phyloP scores from a whole-genome alignment of 2,329 filamentous ascomycete species.

The Penicillium sumatraense region DNA sequence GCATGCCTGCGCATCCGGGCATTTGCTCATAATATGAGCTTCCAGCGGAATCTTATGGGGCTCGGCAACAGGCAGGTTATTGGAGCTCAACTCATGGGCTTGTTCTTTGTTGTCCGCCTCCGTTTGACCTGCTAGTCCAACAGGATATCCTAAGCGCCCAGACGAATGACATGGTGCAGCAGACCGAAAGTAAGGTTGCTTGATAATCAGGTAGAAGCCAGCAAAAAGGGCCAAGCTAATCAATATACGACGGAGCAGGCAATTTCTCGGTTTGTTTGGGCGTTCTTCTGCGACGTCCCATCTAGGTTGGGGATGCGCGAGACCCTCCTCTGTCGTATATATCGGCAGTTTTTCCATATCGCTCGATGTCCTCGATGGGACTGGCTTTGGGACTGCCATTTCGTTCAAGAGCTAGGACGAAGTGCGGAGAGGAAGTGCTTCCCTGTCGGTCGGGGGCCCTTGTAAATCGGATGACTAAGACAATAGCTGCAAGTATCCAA shows the following conservation, averaged over 20 bases:
- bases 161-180: background rate
- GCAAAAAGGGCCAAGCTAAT: slow-evolving; percentile 17
- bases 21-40: slow-evolving; percentile 97
- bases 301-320: background rate
- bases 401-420: background rate
- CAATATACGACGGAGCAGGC: slow-evolving; percentile 12
- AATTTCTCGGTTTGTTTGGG: background rate
- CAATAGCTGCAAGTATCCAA: background rate
- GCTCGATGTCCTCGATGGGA: background rate
- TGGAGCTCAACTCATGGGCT: background rate
- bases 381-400: background rate
- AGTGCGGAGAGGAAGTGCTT: background rate
- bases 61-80: background rate
- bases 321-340: slow-evolving; percentile 18
- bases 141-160: background rate
- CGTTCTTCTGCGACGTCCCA: background rate
- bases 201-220: slow-evolving; percentile 18
- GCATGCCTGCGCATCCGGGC: slow-evolving; percentile 86
- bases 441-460: background rate
- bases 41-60: slow-evolving; percentile 71
- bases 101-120: background rate
- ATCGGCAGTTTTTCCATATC: slow-evolving; percentile 27
- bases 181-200: background rate
- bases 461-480: background rate
- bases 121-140: background rate